Evolutionary conservation across 1,284 basidiomycete species (phyloP).

Genomic region (Malassezia globosa): DNA sequence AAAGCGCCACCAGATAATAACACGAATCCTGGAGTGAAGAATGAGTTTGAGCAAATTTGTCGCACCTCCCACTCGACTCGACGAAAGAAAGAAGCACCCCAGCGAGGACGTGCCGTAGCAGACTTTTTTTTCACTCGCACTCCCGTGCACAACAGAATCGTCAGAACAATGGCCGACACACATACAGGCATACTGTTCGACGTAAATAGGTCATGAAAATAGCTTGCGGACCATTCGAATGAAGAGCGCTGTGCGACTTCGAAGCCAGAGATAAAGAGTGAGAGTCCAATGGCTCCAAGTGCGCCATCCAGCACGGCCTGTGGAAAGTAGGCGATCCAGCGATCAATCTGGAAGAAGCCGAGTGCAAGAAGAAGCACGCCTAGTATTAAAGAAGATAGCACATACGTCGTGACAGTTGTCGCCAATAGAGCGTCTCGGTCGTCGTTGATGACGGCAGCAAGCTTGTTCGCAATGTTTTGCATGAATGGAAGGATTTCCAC

Average conservation of each 20-base stretch:
- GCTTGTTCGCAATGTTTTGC: conserved; percentile 9
- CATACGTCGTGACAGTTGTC: not conserved
- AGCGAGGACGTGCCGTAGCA: not conserved
- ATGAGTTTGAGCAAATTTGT: not conserved
- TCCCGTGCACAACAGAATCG: not conserved
- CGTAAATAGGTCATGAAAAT: conserved; percentile 3
- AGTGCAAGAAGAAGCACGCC: not conserved
- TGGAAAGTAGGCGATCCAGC: conserved; percentile 10
- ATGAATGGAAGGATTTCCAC: conserved; percentile 6
- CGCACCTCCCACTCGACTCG: conserved; percentile 7
- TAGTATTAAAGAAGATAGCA: not conserved
- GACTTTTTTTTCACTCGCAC: conserved; percentile 4
- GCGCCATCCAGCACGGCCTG: conserved; percentile 8
- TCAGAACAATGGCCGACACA: not conserved
- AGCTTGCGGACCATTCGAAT: conserved; percentile 2
- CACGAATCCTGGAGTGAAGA: conserved; percentile 1
- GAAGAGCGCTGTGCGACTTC: conserved; percentile 7
- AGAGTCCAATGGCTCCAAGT: conserved; percentile 6
- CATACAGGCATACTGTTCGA: conserved; percentile 1
- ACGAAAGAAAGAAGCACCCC: not conserved
- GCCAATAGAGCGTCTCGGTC: conserved; percentile 1
- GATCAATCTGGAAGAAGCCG: conserved; percentile 6
- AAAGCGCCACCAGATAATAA: not conserved
- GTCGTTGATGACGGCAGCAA: not conserved
- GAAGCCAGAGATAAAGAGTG: conserved; percentile 4